phyloP scores from a whole-genome alignment of 2,329 filamentous ascomycete species.

The Didymella keratinophila region DNA sequence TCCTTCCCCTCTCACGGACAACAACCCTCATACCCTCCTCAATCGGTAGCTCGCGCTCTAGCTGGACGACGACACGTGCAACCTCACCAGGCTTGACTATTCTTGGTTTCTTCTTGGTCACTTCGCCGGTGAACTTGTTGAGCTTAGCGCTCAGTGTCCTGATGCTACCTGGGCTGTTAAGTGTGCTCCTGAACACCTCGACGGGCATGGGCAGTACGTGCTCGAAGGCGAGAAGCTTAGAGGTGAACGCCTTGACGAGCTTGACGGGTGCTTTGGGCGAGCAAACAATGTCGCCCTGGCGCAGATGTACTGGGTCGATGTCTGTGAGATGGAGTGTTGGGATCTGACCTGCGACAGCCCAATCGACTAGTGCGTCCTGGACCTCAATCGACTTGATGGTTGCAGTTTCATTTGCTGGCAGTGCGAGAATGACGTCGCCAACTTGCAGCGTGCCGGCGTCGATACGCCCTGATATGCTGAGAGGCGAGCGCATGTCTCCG shows the following conservation, averaged over 20 bases:
- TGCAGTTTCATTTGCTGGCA: constrained; percentile 83
- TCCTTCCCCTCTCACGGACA: constrained; percentile 79
- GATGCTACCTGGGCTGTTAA: constrained; percentile 81
- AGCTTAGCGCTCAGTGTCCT: constrained; percentile 74
- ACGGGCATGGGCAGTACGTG: constrained; percentile 87
- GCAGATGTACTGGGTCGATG: constrained; percentile 82
- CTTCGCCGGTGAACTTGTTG: constrained; percentile 79
- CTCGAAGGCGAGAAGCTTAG: constrained; percentile 89
- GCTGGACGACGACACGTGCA: constrained; percentile 77
- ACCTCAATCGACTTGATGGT: constrained; percentile 83
- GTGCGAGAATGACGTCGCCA: constrained; percentile 79
- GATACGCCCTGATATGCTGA: constrained; percentile 86
- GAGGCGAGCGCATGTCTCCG: constrained; percentile 77
- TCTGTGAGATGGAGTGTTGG: constrained; percentile 82
- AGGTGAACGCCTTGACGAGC: constrained; percentile 76
- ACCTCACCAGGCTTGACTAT: constrained; percentile 82
- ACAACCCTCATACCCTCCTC: constrained; percentile 84
- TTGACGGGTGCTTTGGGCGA: constrained; percentile 70
- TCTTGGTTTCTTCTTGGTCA: constrained; percentile 82
- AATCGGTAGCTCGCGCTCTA: constrained; percentile 77
- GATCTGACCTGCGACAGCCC: constrained; percentile 93
- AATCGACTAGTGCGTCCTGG: constrained; percentile 76
- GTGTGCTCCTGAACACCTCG: constrained; percentile 84
- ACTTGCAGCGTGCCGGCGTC: constrained; percentile 84
- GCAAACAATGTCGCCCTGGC: constrained; percentile 85